Base-by-base conservation (phyloP, 768 basidiomycete genomes). In the Tephrocybe sp. region DNA sequence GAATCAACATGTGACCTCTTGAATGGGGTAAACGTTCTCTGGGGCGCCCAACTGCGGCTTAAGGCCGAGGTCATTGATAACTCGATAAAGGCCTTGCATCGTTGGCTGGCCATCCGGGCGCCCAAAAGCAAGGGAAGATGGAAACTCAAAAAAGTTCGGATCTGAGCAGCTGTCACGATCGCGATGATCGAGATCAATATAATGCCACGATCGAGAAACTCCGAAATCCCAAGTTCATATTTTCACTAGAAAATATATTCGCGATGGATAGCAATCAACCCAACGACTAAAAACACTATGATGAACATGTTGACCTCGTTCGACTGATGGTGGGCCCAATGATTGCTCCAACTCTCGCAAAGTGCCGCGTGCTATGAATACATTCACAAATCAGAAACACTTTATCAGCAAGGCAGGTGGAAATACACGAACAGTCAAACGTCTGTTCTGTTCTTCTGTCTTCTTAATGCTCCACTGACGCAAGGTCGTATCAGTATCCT, bases 261-360 rank as follows among this genome's bases (percentile, higher is more conserved):
- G 12, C 20, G 45, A 22, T 49, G 47, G 45, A 57, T 45, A 10
- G 36, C 19, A 20, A 43, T 34, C 20, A 53, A 39, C 9, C 30
- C 48, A 32, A 39, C n/a, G 2, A 39, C 44, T 20, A 57, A 34
- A 22, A 57, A 20, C 14, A 48, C 20, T 23, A 57, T 55, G 2
- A 58, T 52, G 5, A 53, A 44, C 6, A 52, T 36, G 16, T 59
- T 53, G 2, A 59, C 49, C 39, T 53, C 49, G 6, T 41, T 53
- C 20, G 55, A 59, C 30, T 52, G 43, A 32, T 56, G 49, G 47
- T 60, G 55, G n/a, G 60, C 61, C 67, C 65, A 69, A 45, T 66
- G 66, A 12, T 57, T 57, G 43, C 62, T 59, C 70, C 70, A 70
- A 34, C 62, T 63, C 46, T 69, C 68, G 49, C 68, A 70, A n/a